Base-by-base conservation (phyloP, 2,329 filamentous ascomycete species). In the Fusarium mundagurra region DNA sequence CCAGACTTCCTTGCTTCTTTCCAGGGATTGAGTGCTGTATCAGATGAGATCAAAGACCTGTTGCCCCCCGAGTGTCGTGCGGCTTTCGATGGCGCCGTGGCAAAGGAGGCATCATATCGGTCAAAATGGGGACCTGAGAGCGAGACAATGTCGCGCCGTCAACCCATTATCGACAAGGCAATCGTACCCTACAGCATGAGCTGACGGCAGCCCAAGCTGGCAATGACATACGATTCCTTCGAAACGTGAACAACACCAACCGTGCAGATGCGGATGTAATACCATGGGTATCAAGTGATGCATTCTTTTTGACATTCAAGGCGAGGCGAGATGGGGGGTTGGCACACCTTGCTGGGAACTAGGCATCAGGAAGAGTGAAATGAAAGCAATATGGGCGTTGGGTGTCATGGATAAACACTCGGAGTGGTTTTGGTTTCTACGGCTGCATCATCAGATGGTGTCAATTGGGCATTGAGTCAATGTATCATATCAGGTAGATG, bases 71-170 rank as follows among this genome's bases (percentile, higher is more conserved):
- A 94, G 72, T 96, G 94, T 81, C 89, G 92, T 43, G 84, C 86
- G 43, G 92, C 93, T 0, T 95, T 98, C 71, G 86, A 94, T 58
- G 85, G 88, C 61, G 92, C 94, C 7, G 85, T 91, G 59, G 83
- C 84, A 17, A 86, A 88, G 62, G 94, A 98, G 82, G 82, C 84
- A 69, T 83, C 88, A 61, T 98, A 95, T 93, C 93, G 93, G 81
- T 85, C 83, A 38, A 88, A 87, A 72, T 98, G 95, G 94, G 89
- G 89, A 22, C 87, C 89, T 10, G 95, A 98, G 83, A 86, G 82
- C 41, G 83, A 87, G 16, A 89, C 90, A 66, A 85, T 83, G 67
- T 85, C 86, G 44, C 85, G 90, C 61, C 83, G 86, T 54, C 80
- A 84, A 55, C 90, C 89, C 3, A 80, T 87, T 45, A 91, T 92